These are phyloP conservation scores for Epithemia pelagica DNA, from an alignment of 108 stramenopile genomes.

Conservation along the genomic window DNA sequence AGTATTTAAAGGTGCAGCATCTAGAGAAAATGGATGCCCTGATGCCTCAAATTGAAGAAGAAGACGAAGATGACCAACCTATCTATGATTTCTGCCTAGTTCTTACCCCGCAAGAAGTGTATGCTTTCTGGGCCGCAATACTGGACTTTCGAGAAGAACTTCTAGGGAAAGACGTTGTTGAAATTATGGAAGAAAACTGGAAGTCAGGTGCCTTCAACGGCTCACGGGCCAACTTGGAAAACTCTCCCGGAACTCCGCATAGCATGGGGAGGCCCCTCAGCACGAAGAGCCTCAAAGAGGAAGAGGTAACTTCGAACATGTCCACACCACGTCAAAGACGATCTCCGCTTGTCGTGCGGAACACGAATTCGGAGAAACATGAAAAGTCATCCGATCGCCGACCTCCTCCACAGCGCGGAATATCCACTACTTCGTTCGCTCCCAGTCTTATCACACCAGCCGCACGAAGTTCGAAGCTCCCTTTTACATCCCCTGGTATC, in stretches of 20 bases:
- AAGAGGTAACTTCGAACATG: neutral
- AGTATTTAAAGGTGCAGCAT: conserved; percentile 31
- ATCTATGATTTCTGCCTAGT: conserved; percentile 73
- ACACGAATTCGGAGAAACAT: neutral
- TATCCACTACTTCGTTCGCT: neutral
- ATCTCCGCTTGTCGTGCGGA: neutral
- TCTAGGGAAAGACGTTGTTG: conserved; percentile 36
- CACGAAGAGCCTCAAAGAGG: neutral
- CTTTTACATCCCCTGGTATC: conserved; percentile 5
- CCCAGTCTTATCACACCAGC: neutral
- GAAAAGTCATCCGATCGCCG: neutral
- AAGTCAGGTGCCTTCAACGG: neutral
- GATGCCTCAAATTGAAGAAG: conserved; percentile 27
- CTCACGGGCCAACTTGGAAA: neutral
- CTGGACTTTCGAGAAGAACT: conserved; percentile 78
- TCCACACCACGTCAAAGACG: neutral
- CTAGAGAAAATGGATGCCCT: conserved; percentile 27
- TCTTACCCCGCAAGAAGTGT: conserved; percentile 63
- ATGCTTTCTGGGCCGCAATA: conserved; percentile 69
- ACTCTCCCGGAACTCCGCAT: neutral
- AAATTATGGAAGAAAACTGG: conserved; percentile 15
- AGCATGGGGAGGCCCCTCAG: neutral
- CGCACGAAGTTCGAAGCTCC: neutral
- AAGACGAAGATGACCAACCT: conserved; percentile 10
- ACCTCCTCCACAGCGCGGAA: neutral